A percentile compares a stretch with the other conserved stretches of the same genome.
These are phyloP conservation scores for Microglena sp. DNA, from an alignment of 139 green algal genomes.

Conservation along the genomic window DNA sequence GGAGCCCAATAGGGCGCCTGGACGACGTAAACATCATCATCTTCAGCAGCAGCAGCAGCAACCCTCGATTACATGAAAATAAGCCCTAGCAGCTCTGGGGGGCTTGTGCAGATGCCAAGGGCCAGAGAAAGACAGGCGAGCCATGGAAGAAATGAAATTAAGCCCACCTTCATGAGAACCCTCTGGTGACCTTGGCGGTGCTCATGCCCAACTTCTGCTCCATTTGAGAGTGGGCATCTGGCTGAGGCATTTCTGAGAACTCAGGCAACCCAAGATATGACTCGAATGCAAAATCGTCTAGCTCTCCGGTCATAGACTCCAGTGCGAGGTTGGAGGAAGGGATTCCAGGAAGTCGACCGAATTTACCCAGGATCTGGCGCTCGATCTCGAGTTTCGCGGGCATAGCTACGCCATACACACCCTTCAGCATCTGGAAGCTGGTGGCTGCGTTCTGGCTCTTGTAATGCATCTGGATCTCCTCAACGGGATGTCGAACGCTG, in stretches of 20 bases:
- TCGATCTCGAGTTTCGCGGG: constrained; percentile 66
- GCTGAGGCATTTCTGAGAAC: constrained; percentile 20
- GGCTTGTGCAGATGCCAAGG: too few species aligned
- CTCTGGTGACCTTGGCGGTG: background rate
- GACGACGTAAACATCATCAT: too few species aligned
- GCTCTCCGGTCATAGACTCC: constrained; percentile 57
- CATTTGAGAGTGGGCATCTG: constrained; percentile 67
- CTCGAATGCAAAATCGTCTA: constrained; percentile 73
- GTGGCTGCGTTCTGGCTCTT: constrained; percentile 7
- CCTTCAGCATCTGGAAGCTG: constrained; percentile 46
- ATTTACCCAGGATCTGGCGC: constrained; percentile 57
- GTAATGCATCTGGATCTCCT: constrained; percentile 49
- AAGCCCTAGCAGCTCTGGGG: too few species aligned
- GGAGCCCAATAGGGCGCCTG: too few species aligned
- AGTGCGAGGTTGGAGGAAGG: constrained; percentile 60
- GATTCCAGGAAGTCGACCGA: constrained; percentile 51
- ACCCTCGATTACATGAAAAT: too few species aligned
- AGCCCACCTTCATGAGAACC: too few species aligned
- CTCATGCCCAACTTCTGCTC: constrained; percentile 37
- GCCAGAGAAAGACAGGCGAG: too few species aligned
- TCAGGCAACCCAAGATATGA: constrained; percentile 53
- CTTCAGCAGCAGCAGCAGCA: too few species aligned
- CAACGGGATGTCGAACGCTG: constrained; percentile 47
- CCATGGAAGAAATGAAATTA: too few species aligned
- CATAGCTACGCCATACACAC: constrained; percentile 66